Percentiles rank a stretch among this genome's conserved stretches.
Evolutionary conservation across 2,329 filamentous ascomycete species (phyloP).

Genomic region (Colletotrichum liaoningense): DNA sequence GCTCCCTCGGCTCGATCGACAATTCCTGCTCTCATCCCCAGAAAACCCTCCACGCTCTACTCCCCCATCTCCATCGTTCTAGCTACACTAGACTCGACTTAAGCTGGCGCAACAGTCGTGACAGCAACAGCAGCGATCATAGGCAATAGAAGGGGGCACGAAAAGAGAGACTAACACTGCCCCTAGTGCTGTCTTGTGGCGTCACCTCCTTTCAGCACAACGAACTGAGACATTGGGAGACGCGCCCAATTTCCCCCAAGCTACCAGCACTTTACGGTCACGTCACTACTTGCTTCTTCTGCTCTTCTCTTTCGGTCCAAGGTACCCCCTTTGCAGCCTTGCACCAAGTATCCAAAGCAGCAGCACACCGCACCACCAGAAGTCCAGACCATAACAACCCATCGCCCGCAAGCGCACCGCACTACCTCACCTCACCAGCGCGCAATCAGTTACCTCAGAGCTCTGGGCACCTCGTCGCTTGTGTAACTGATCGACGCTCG

Average conservation of each 20-base stretch:
- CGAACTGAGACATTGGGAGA: slow-evolving; percentile 34
- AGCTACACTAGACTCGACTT: not conserved
- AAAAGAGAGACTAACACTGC: slow-evolving; percentile 20
- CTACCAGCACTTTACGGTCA: not conserved
- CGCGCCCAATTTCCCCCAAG: slow-evolving; percentile 23
- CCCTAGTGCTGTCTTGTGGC: slow-evolving; percentile 28
- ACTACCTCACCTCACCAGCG: not conserved
- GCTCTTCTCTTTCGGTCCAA: not conserved
- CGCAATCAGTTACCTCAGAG: slow-evolving; percentile 1
- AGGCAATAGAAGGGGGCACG: not conserved
- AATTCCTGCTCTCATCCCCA: not conserved
- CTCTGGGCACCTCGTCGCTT: slow-evolving; percentile 15
- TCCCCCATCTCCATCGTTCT: not conserved
- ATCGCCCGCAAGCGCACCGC: not conserved
- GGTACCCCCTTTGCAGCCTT: not conserved
- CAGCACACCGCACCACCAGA: not conserved
- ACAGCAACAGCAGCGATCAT: not conserved
- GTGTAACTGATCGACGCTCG: slow-evolving; percentile 21
- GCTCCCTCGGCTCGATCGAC: not conserved
- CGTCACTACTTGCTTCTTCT: slow-evolving; percentile 22
- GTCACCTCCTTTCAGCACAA: slow-evolving; percentile 31
- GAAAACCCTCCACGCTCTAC: not conserved
- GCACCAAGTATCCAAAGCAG: not conserved
- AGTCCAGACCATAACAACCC: slow-evolving; percentile 1
- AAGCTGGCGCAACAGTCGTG: not conserved